Evolutionary conservation across 1,284 basidiomycete species (phyloP).

Genomic region (Rugosomyces carneus): DNA sequence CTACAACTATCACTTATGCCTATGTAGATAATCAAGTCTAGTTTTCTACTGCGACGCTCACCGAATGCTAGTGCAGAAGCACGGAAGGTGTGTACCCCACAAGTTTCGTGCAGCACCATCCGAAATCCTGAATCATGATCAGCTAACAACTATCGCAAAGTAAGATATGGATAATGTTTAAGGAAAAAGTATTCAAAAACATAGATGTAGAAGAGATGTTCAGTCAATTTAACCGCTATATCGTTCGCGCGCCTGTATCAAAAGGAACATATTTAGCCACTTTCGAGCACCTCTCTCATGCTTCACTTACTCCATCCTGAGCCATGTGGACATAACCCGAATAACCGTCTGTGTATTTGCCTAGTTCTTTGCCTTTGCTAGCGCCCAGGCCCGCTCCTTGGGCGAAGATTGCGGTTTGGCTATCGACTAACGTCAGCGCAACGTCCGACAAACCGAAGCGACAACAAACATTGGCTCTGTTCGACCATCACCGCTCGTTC

Average conservation of each 20-base stretch:
- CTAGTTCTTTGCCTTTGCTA: slow-evolving; percentile 79
- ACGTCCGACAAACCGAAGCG: slow-evolving; percentile 1
- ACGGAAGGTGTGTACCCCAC: too few relatives aligned
- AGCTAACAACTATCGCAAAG: too few relatives aligned
- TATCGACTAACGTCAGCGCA: slow-evolving; percentile 21
- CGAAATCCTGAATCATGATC: too few relatives aligned
- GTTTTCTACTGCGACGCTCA: too few relatives aligned
- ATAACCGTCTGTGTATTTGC: slow-evolving; percentile 68
- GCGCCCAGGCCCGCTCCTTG: slow-evolving; percentile 84
- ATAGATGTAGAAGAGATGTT: slow-evolving; percentile 1
- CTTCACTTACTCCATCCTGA: slow-evolving; percentile 53
- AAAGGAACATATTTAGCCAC: slow-evolving; percentile 15
- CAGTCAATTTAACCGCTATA: slow-evolving; percentile 23
- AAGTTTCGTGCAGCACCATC: too few relatives aligned
- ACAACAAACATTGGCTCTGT: slow-evolving; percentile 74
- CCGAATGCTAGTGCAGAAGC: too few relatives aligned
- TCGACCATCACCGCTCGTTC: slow-evolving; percentile 72
- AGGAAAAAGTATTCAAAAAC: slow-evolving; percentile 10
- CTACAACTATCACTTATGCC: too few relatives aligned
- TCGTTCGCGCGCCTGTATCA: slow-evolving; percentile 40
- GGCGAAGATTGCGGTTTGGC: slow-evolving; percentile 79
- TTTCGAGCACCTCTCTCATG: slow-evolving; percentile 12
- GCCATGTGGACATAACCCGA: slow-evolving; percentile 70
- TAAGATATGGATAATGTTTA: too few relatives aligned
- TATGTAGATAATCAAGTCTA: too few relatives aligned